Evolutionary conservation across 129 eudicot genomes (phyloP).

Genomic region (Arctium minus): DNA sequence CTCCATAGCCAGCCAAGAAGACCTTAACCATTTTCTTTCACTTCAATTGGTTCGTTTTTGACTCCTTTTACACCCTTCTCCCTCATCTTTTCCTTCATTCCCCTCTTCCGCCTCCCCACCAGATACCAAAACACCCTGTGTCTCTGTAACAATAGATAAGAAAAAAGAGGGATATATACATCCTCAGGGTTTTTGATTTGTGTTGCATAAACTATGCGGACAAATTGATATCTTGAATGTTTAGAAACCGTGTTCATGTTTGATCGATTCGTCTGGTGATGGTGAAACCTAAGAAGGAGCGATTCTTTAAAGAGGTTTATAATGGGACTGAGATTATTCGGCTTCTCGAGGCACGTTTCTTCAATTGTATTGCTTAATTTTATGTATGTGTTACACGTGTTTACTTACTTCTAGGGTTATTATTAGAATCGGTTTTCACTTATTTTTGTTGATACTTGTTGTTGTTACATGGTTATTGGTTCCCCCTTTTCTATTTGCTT

Average conservation of each 20-base stretch:
- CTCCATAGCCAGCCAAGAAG: slow-evolving; percentile 9
- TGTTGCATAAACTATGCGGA: background rate
- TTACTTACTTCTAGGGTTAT: slow-evolving; percentile 33
- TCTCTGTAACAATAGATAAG: background rate
- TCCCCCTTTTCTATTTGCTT: background rate
- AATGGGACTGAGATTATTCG: slow-evolving; percentile 35
- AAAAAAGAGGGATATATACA: background rate
- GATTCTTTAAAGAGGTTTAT: slow-evolving; percentile 32
- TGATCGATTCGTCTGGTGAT: slow-evolving; percentile 25
- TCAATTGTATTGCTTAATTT: background rate
- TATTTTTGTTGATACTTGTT: background rate
- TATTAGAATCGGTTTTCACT: background rate
- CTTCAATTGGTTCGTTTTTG: background rate
- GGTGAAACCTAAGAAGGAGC: slow-evolving; percentile 37
- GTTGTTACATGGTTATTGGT: background rate
- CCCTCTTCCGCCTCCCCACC: background rate
- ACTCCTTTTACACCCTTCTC: background rate
- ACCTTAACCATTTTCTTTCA: slow-evolving; percentile 4
- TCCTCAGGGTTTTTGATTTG: slow-evolving; percentile 9
- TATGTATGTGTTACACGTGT: background rate
- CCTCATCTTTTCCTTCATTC: background rate
- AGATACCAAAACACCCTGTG: slow-evolving; percentile 1
- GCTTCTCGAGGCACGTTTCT: slow-evolving; percentile 26
- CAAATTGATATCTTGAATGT: slow-evolving; percentile 5
- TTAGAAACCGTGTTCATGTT: slow-evolving; percentile 7